These are phyloP conservation scores for Scutellaria barbata DNA, from an alignment of 257 asterid species.

Conservation along the genomic window DNA sequence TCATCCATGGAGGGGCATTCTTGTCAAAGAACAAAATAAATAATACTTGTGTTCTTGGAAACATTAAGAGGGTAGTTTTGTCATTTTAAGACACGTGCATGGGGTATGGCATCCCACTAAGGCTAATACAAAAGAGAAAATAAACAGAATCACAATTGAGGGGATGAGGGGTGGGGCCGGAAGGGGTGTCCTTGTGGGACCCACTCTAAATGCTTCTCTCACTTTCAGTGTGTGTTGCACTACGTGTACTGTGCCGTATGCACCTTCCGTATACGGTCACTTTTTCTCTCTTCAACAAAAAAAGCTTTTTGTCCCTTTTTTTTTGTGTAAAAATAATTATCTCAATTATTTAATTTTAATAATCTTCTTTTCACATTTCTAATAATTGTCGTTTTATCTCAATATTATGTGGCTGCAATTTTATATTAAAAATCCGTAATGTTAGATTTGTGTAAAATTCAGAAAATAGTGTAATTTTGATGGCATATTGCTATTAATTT, in stretches of 20 bases:
- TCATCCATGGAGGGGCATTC: conserved; percentile 18
- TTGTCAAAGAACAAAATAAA: neutral
- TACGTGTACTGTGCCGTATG: conserved; percentile 70
- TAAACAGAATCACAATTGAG: conserved; percentile 27
- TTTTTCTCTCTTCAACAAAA: conserved; percentile 4
- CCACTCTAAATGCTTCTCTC: conserved; percentile 19
- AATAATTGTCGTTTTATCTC: too few species aligned
- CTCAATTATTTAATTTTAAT: neutral
- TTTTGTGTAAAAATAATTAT: neutral
- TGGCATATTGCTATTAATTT: too few species aligned
- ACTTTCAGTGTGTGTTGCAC: neutral
- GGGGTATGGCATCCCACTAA: conserved; percentile 47
- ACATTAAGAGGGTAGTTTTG: conserved; percentile 22
- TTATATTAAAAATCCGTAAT: too few species aligned
- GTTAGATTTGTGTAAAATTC: too few species aligned
- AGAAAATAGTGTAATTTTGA: too few species aligned
- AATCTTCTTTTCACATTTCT: neutral
- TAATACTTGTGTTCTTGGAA: neutral
- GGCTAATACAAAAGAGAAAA: conserved; percentile 2
- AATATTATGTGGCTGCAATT: too few species aligned
- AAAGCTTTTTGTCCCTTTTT: neutral
- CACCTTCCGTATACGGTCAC: conserved; percentile 74
- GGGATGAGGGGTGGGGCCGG: conserved; percentile 6
- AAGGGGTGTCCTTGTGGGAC: conserved; percentile 30
- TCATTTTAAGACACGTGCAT: conserved; percentile 42